phyloP scores from a whole-genome alignment of 2,329 filamentous ascomycete species.

The Nigrograna mackinnonii region DNA sequence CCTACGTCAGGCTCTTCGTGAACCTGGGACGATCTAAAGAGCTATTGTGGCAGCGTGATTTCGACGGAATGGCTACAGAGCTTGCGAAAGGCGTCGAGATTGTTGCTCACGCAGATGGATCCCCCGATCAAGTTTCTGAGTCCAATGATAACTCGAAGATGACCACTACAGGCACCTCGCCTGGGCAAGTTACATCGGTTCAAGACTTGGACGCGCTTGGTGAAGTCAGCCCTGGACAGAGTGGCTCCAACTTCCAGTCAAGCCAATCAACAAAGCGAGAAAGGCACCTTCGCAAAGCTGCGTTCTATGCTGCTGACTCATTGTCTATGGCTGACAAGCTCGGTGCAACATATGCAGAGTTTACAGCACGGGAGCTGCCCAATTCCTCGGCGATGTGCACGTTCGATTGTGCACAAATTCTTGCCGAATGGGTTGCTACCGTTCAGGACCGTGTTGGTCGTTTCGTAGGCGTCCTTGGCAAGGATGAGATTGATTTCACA shows the following conservation, averaged over 20 bases:
- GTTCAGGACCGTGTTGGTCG: conserved; percentile 92
- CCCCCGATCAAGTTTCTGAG: conserved; percentile 49
- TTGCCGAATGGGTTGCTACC: conserved; percentile 92
- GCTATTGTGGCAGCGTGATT: conserved; percentile 91
- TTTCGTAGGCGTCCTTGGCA: conserved; percentile 84
- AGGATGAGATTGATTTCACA: conserved; percentile 75
- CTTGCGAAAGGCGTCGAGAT: conserved; percentile 77
- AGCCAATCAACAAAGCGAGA: conserved; percentile 72
- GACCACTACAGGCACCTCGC: conserved; percentile 14
- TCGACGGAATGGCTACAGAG: conserved; percentile 88
- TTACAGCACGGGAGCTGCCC: conserved; percentile 81
- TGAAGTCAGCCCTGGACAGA: conserved; percentile 35
- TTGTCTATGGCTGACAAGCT: conserved; percentile 86
- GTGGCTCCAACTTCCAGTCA: conserved; percentile 27
- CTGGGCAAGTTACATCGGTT: conserved; percentile 23
- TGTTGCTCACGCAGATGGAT: conserved; percentile 70
- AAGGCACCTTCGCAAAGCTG: conserved; percentile 88
- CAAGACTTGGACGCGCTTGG: conserved; percentile 30
- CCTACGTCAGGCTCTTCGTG: conserved; percentile 90
- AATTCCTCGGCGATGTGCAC: conserved; percentile 90
- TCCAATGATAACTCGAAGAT: conserved; percentile 30
- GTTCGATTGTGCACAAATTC: conserved; percentile 90
- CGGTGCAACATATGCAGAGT: conserved; percentile 82
- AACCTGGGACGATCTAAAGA: conserved; percentile 92
- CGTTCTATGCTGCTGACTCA: conserved; percentile 91